A percentile compares a stretch with the other conserved stretches of the same genome.
phyloP scores from a whole-genome alignment of 2,329 filamentous ascomycete species.

The Botrytis pseudocinerea region DNA sequence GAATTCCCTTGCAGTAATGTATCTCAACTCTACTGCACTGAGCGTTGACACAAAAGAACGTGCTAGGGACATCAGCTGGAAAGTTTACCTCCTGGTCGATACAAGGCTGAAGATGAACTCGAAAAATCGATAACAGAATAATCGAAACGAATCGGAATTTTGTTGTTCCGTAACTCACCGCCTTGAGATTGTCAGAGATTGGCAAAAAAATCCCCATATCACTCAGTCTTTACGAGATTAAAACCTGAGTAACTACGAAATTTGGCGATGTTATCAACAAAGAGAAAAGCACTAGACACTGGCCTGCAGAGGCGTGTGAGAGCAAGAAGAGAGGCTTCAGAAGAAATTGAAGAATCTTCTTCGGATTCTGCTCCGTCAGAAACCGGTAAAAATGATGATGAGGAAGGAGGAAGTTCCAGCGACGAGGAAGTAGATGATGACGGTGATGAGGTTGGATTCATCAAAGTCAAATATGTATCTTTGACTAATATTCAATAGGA shows the following conservation, averaged over 20 bases:
- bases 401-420: conserved; percentile 41
- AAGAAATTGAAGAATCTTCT: conserved; percentile 39
- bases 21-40: neutral
- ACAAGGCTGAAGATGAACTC: conserved; percentile 12
- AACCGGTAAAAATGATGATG: conserved; percentile 42
- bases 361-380: conserved; percentile 41
- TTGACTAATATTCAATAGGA: conserved; percentile 26
- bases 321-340: conserved; percentile 37
- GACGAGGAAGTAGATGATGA: conserved; percentile 40
- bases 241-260: neutral
- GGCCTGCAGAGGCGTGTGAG: conserved; percentile 39
- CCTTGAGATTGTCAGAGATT: neutral
- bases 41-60: neutral
- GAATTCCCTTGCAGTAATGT: neutral
- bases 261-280: conserved; percentile 35
- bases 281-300: conserved; percentile 36
- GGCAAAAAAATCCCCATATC: conserved; percentile 11
- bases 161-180: conserved; percentile 13
- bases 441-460: conserved; percentile 29
- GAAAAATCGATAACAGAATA: neutral
- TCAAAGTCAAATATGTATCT: neutral
- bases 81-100: neutral
- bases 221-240: neutral
- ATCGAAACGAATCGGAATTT: neutral
- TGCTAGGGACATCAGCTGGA: conserved; percentile 9